Evolutionary conservation across 2,329 filamentous ascomycete genomes (phyloP).

Genomic region (Fusarium sp.): DNA sequence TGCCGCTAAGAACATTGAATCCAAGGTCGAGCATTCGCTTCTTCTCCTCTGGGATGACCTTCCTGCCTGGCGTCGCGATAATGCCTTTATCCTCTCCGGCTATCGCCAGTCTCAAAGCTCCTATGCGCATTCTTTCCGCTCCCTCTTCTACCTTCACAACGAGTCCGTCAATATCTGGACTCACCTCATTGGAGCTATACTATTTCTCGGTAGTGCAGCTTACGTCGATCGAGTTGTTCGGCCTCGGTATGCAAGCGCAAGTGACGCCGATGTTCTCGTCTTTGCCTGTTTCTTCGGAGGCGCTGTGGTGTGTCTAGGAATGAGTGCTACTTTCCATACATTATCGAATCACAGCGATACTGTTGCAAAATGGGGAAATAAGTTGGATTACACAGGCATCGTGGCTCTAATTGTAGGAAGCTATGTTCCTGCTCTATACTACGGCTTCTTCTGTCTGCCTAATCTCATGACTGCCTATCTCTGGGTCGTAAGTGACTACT

Average conservation of each 20-base stretch:
- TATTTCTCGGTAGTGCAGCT: slow-evolving; percentile 63
- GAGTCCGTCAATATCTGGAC: slow-evolving; percentile 74
- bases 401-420: slow-evolving; percentile 91
- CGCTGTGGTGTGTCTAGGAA: slow-evolving; percentile 77
- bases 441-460: slow-evolving; percentile 81
- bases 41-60: slow-evolving; percentile 69
- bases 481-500: slow-evolving; percentile 69
- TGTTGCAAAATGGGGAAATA: slow-evolving; percentile 87
- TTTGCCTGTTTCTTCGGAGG: slow-evolving; percentile 85
- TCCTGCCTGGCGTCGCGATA: slow-evolving; percentile 69
- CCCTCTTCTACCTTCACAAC: slow-evolving; percentile 68
- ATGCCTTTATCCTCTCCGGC: slow-evolving; percentile 65
- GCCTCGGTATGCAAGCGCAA: slow-evolving; percentile 74
- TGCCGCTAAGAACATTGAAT: slow-evolving; percentile 50
- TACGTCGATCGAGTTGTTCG: slow-evolving; percentile 68
- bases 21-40: slow-evolving; percentile 55
- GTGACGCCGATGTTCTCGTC: slow-evolving; percentile 72
- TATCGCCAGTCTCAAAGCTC: slow-evolving; percentile 65
- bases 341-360: slow-evolving; percentile 84
- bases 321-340: slow-evolving; percentile 87
- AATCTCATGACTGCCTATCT: slow-evolving; percentile 77
- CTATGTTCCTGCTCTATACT: slow-evolving; percentile 89
- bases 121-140: slow-evolving; percentile 59
- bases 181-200: slow-evolving; percentile 72
- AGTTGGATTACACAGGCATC: slow-evolving; percentile 95